A percentile compares a stretch with the other conserved stretches of the same genome.
Conservation (phyloP, 257 asterid genomes). For the Ocimum tenuiflorum region DNA sequence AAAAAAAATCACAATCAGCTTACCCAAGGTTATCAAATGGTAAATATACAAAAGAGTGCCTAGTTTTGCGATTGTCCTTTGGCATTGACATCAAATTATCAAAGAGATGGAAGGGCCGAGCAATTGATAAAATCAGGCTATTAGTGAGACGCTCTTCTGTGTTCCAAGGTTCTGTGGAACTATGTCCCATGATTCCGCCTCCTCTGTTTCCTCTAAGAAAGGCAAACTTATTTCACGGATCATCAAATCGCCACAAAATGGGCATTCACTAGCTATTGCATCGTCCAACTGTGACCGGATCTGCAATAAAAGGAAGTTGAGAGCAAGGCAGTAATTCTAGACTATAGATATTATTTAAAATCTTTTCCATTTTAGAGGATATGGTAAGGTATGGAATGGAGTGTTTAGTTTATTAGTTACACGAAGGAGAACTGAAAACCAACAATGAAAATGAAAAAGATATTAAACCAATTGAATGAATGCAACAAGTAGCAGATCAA, state of each 20-base stretch:
- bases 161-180: slow-evolving; percentile 45
- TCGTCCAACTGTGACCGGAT: slow-evolving; percentile 85
- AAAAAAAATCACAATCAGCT: too few species aligned
- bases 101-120: too few species aligned
- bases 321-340: neutral
- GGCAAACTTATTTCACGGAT: slow-evolving; percentile 79
- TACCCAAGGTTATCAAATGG: too few species aligned
- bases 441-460: too few species aligned
- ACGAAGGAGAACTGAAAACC: too few species aligned
- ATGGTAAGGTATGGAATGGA: neutral
- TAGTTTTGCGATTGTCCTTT: too few species aligned
- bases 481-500: neutral
- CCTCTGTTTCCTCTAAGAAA: slow-evolving; percentile 56
- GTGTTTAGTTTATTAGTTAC: neutral
- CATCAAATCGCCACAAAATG: slow-evolving; percentile 89
- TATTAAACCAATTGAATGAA: neutral
- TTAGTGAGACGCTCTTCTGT: slow-evolving; percentile 64
- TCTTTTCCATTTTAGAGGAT: neutral
- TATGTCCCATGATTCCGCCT: slow-evolving; percentile 76
- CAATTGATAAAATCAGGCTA: slow-evolving; percentile 27
- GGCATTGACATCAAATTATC: too few species aligned
- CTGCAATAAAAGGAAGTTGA: slow-evolving; percentile 39
- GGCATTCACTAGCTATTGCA: slow-evolving; percentile 91
- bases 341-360: neutral
- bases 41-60: too few species aligned